Evolutionary conservation across 768 basidiomycete genomes (phyloP), one percentile per base, ranked within the genome.

Genomic region (Cystobasidium ongulense): DNA sequence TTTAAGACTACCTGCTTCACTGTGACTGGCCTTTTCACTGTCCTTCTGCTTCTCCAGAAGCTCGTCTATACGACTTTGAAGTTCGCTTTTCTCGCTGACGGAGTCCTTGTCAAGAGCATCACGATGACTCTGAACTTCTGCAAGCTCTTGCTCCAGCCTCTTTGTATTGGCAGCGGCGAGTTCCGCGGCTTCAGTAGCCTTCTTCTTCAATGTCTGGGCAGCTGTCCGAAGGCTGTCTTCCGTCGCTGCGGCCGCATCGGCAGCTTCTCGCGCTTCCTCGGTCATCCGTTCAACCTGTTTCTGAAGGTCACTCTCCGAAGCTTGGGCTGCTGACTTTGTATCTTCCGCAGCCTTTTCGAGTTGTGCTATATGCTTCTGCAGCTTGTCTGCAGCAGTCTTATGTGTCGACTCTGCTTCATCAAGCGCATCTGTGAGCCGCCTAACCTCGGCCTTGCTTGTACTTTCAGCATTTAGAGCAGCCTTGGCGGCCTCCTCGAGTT

Each of bases 291-390:
- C 46, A 7, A 46, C n/a, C 46, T 68, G 43, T 17, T 31, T 68
- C 23, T 29, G 38, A 10, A 68, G 50, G 31, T 50, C 33, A 21
- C 27, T 31, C 50, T 68, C 39, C 50, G 43, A 33, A 1, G 66
- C 46, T 35, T 43, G n/a, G 3, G 66, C 38, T 8, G 66, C 66
- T 29, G 21, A 23, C 25, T 27, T 31, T 23, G 66, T 41, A 15
- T 68, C 38, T 31, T 68, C 41, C 8, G 46, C 41, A 43, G 38
- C 31, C 46, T 68, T 39, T 43, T 53, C 50, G 10, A 35, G n/a
- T 18, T 68, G 35, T 25, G 39, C 66, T 2, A 68, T 25, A 27
- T 68, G 39, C 46, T 68, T 25, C 46, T 68, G 41, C 27, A 68
- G 46, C n/a, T 52, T 68, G 27, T 23, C 27, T 17, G 27, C n/a